Evolutionary conservation across 2,329 filamentous ascomycete species (phyloP).

Genomic region (Alternaria longipes): DNA sequence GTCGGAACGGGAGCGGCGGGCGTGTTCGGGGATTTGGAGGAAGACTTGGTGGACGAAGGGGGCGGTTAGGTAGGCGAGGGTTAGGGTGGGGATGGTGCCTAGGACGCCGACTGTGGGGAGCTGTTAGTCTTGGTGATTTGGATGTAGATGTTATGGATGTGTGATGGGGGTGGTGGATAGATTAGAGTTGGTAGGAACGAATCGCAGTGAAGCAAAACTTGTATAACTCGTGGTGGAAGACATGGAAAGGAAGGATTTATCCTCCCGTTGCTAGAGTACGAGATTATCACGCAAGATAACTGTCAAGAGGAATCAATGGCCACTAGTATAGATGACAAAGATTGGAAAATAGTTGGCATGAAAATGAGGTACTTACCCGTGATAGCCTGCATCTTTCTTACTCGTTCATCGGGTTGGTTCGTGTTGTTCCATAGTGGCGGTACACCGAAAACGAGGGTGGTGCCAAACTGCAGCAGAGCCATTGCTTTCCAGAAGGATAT

Average conservation of each 20-base stretch:
- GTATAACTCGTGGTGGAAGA: neutral
- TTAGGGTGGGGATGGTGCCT: slow-evolving; percentile 43
- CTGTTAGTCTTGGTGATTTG: neutral
- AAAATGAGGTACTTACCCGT: slow-evolving; percentile 31
- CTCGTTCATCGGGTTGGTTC: slow-evolving; percentile 42
- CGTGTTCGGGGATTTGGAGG: slow-evolving; percentile 44
- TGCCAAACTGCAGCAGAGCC: slow-evolving; percentile 47
- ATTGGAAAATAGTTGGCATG: neutral
- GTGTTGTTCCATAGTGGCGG: slow-evolving; percentile 47
- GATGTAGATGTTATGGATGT: neutral
- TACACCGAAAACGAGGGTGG: slow-evolving; percentile 42
- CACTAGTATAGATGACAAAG: neutral
- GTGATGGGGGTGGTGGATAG: too few relatives aligned
- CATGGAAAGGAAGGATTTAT: neutral
- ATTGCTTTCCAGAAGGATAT: slow-evolving; percentile 50
- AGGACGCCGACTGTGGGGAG: slow-evolving; percentile 38
- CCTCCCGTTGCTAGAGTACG: neutral
- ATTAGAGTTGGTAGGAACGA: neutral
- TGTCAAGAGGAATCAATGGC: neutral
- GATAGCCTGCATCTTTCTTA: slow-evolving; percentile 40
- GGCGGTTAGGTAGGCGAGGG: slow-evolving; percentile 47
- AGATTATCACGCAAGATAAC: neutral
- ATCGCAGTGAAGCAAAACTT: neutral
- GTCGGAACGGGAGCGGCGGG: slow-evolving; percentile 33
- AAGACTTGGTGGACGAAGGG: slow-evolving; percentile 49